These are phyloP conservation scores for Lenwebbia sp. DNA, from an alignment of 345 rosid species.

Conservation along the genomic window DNA sequence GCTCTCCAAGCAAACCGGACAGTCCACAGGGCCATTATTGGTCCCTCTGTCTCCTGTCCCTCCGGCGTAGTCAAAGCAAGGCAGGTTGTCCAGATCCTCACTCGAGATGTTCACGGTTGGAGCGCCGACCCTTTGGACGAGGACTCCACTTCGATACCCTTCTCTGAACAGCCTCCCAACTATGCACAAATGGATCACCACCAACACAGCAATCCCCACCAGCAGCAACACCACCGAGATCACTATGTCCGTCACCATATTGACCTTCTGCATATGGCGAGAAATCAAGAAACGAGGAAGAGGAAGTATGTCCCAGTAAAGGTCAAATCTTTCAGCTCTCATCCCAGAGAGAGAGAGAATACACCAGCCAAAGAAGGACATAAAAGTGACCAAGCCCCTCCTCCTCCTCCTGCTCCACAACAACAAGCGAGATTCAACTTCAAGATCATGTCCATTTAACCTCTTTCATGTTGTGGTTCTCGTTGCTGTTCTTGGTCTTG, in stretches of 20 bases:
- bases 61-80: constrained; percentile 23
- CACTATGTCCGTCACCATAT: constrained; percentile 14
- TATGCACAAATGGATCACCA: constrained; percentile 28
- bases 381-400: not conserved
- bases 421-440: not conserved
- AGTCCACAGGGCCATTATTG: not conserved
- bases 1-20: constrained; percentile 8
- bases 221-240: constrained; percentile 17
- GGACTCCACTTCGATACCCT: not conserved
- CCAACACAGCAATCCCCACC: constrained; percentile 22
- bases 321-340: not conserved
- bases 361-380: not conserved
- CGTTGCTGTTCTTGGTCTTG: not conserved
- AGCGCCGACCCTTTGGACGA: not conserved
- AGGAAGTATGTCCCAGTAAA: not conserved
- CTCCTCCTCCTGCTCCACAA: not conserved
- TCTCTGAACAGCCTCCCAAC: constrained; percentile 26
- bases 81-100: constrained; percentile 26
- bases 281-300: not conserved
- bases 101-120: constrained; percentile 6
- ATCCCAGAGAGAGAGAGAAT: not conserved
- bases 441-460: not conserved
- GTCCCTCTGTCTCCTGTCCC: constrained; percentile 5
- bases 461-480: not conserved
- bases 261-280: not conserved